Base-by-base conservation (phyloP, 225 moss, liverwort and hornwort species). In the Polytrichum commune region DNA sequence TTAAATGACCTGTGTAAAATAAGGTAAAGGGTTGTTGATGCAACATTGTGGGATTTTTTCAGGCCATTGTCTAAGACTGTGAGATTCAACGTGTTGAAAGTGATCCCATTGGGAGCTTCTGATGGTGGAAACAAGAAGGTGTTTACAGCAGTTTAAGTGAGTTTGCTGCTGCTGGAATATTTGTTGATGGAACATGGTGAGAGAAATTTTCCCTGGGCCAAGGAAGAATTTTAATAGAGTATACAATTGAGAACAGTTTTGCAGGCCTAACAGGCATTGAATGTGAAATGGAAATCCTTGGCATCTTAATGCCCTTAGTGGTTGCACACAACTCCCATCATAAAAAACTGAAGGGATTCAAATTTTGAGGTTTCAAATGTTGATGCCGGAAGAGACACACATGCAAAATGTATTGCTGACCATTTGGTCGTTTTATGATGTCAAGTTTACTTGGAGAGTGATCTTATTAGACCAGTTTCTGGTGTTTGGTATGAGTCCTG, bases 71-170 rank as follows among this genome's bases (percentile, higher is more conserved):
- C 80, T 29, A 80, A 80, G 65, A 80, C 80, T 9, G 80, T 80
- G 76, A 80, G 80, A 56, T 80, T 80, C 73, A 80, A 80, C 23
- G 80, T 80, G 54, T 61, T 80, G 73, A 80, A 80, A 69, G 80
- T 80, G 26, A 80, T 80, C 8, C 80, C 80, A 10, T 73, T 76
- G 80, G 80, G 80, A 64, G 80, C 72, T 60, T 80, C 80, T 10
- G 80, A 80, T 35, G 80, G 80, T 72, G 80, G 80, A 26, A 80
- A 80, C 69, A 80, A 80, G 71, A 80, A 80, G 80, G 80, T 80
- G 60, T 80, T 80, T 60, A 80, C 80, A 60, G 77, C 77, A 29
- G 79, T 75, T 16, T 67, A 67, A 24, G 29, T 29, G 6, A 29
- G 29, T 5, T 22, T 67, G 53, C 20, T 66, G 22, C 35, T 53